These are phyloP conservation scores for Xylaria sp. DNA, from an alignment of 2,329 filamentous ascomycete genomes.

Conservation along the genomic window DNA sequence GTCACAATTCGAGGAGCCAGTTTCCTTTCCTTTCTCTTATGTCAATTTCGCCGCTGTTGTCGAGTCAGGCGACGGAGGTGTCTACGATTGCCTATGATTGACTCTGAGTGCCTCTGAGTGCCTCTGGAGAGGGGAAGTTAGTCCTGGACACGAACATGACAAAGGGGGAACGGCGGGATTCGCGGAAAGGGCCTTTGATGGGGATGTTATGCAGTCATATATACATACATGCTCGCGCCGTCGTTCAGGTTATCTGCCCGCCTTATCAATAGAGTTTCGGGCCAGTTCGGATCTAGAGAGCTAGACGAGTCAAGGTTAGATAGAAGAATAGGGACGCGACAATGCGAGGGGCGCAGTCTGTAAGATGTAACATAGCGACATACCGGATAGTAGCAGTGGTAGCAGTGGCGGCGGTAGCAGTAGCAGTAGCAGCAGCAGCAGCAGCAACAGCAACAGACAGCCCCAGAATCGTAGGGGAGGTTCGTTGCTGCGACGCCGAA, in stretches of 20 bases:
- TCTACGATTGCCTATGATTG: too few species aligned
- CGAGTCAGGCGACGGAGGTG: too few species aligned
- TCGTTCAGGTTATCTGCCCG: not conserved
- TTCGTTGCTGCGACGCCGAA: not conserved
- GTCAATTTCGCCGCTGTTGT: too few species aligned
- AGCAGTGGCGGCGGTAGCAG: too few species aligned
- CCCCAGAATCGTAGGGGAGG: too few species aligned
- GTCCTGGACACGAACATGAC: not conserved
- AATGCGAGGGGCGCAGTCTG: not conserved
- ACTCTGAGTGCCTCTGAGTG: too few species aligned
- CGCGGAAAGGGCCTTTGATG: not conserved
- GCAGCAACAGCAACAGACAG: too few species aligned
- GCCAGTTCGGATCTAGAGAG: constrained; percentile 13
- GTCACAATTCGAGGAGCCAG: not conserved
- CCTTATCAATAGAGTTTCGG: constrained; percentile 17
- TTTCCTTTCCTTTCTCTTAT: not conserved
- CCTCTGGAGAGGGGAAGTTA: not conserved
- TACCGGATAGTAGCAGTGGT: not conserved
- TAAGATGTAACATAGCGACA: not conserved
- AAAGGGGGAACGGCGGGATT: not conserved
- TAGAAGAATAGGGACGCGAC: constrained; percentile 2
- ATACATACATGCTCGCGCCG: not conserved
- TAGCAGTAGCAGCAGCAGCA: too few species aligned
- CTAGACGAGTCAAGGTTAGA: too few species aligned
- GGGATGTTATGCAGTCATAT: constrained; percentile 8